Evolutionary conservation across 2,329 filamentous ascomycete species (phyloP), one percentile per base, ranked within the genome.

Genomic region (Harringtonia aguacate): DNA sequence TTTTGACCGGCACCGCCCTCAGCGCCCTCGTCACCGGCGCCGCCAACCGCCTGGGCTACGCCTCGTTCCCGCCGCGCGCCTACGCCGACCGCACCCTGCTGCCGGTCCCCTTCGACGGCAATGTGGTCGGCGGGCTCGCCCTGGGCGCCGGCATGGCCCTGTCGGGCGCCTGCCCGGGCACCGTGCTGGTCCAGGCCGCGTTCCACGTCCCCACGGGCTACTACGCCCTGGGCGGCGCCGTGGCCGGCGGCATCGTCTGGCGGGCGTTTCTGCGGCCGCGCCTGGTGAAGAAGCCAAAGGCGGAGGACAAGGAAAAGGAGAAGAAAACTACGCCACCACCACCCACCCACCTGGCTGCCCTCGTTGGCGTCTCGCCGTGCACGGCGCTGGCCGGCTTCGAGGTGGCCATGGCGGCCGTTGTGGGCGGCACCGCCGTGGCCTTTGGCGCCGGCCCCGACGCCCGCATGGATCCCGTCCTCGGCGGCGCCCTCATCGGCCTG

Each of bases 121-220:
- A 85, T 56, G 59, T 83, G 38, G 51, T 82, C 50, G 81, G 81
- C 44, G 81, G 80, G 5, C 54, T 66, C 15, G 59, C 83, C 3
- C 68, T 81, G 22, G 80, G 81, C 30, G 57, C 70, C n/a, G 81
- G 81, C 44, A 82, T 84, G 79, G 69, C 75, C 7, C 61, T 83
- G 15, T 73, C 78, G 0, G 79, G 78, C 9, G 73, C 79, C 0
- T 84, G 80, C 47, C 78, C 81, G 0, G 81, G 81, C 1, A 81
- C 78, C 1, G 68, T 82, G 7, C 68, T 81, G 39, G 70, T 73
- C 0, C 80, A 85, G 58, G 53, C 77, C 12, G 77, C 70, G 2
- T 62, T 69, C 13, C 71, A 74, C 2, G 62, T 79, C 3, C 60
- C 55, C 3, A 69, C 72, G 0, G 76, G 75, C 0, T 56, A 68